Evolutionary conservation across 164 flowering plant species (phyloP).

Genomic region (Magnolia sinica): DNA sequence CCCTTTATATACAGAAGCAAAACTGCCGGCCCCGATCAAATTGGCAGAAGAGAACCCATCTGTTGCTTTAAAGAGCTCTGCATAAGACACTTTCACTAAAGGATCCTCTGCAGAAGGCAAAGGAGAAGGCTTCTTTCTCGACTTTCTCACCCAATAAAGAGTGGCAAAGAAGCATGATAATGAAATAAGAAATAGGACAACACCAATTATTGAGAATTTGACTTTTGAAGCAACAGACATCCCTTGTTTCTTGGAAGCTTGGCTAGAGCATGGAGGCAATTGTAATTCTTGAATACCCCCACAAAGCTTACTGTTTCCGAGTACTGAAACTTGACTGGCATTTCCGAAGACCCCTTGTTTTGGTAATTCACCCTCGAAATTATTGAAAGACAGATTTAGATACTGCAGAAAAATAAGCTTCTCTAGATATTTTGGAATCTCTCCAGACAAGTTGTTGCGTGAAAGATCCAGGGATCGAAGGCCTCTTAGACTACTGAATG

Average conservation of each 20-base stretch:
- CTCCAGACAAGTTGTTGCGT: no score
- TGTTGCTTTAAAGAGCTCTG: no score
- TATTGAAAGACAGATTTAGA: slow-evolving; percentile 18
- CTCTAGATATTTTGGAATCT: no score
- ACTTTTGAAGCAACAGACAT: neutral
- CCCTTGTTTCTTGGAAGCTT: neutral
- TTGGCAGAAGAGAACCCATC: no score
- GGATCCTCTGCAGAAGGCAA: no score
- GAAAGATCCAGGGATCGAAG: neutral
- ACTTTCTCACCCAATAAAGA: no score
- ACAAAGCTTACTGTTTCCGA: slow-evolving; percentile 11
- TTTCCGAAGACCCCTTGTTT: slow-evolving; percentile 17
- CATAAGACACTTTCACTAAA: no score
- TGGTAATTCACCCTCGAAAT: slow-evolving; percentile 18
- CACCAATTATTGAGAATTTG: slow-evolving; percentile 5
- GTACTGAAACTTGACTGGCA: slow-evolving; percentile 20
- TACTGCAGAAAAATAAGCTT: no score
- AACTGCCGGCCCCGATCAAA: no score
- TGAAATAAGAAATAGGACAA: neutral
- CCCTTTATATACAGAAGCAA: no score
- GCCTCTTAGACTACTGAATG: slow-evolving; percentile 1
- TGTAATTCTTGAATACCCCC: slow-evolving; percentile 8
- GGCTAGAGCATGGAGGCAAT: slow-evolving; percentile 12
- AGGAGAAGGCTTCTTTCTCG: no score
- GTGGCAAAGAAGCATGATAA: no score